Conservation (phyloP, 192 early-diverging fungal genomes). For the Umbelopsis ramanniana region DNA sequence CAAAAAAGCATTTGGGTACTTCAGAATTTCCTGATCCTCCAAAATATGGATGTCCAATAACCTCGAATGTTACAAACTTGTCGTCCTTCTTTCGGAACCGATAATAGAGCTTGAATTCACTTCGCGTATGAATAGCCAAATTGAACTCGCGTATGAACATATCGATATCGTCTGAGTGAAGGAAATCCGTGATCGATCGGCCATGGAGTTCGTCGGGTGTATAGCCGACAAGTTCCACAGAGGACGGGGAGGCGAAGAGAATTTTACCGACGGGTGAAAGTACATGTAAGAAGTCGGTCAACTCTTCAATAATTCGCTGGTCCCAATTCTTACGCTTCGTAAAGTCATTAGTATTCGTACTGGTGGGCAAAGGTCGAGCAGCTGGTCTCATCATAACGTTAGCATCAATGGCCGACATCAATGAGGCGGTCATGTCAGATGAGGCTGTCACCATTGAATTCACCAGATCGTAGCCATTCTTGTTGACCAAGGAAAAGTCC, state of each 20-base stretch:
- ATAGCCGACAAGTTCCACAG: slow-evolving; percentile 46
- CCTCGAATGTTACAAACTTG: slow-evolving; percentile 45
- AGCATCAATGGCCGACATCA: slow-evolving; percentile 10
- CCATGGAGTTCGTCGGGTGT: slow-evolving; percentile 49
- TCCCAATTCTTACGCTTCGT: slow-evolving; percentile 53
- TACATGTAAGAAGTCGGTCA: slow-evolving; percentile 52
- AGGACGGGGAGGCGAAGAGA: slow-evolving; percentile 52
- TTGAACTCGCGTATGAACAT: slow-evolving; percentile 51
- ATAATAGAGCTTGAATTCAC: slow-evolving; percentile 45
- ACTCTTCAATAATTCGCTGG: slow-evolving; percentile 48
- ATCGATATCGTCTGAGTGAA: slow-evolving; percentile 53
- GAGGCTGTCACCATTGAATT: background rate
- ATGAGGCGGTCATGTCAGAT: slow-evolving; percentile 13
- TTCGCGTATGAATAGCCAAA: slow-evolving; percentile 37
- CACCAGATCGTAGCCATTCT: background rate
- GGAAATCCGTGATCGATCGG: slow-evolving; percentile 49
- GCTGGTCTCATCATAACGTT: background rate
- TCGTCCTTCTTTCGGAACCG: slow-evolving; percentile 50
- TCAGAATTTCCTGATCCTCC: slow-evolving; percentile 22
- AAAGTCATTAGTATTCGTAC: slow-evolving; percentile 42
- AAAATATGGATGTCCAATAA: slow-evolving; percentile 45
- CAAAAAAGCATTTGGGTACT: slow-evolving; percentile 45
- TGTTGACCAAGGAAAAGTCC: background rate
- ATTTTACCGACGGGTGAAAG: slow-evolving; percentile 49
- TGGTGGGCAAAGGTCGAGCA: background rate